Evolutionary conservation across 352 stramenopile species (phyloP), one percentile per base, ranked within the genome.

Genomic region (Blastocystis sp.): DNA sequence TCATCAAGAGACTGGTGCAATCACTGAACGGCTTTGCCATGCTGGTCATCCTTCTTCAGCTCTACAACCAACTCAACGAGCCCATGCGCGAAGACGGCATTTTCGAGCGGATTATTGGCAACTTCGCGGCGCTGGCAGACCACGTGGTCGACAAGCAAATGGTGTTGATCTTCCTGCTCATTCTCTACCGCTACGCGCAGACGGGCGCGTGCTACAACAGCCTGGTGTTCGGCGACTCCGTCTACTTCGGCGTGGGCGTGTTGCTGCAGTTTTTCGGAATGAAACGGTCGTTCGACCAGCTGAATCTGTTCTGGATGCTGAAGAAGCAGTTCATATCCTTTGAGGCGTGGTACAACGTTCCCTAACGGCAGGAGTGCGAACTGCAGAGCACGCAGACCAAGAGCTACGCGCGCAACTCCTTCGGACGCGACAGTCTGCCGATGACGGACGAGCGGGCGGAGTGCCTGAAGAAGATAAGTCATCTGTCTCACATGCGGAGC

Each of bases 311-410:
- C 40, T 6, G 7, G 71, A 68, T 24, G 28, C 21, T 81, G 11
- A 14, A 81, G 38, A 64, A 28, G 43, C 14, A 48, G n/a, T 38
- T 81, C 43, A 81, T 81, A 81, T 81, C 71, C 71, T 81, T 19
- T 52, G 34, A 7, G 7, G 48, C 11, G 48, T 57, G 7, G 48
- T 74, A 34, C 42, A 10, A 6, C 7, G 14, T 7, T 34, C 4
- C 71, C 66, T 81, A 64, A 81, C 71, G n/a, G 24, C 71, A 81
- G n/a, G 59, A 81, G n/a, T 21, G 52, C 9, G 11, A 43, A 9
- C 43, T 48, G 7, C n/a, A 74, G 34, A 42, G 42, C 19, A 14
- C 10, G 19, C 24, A 45, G 10, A 45, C 42, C 11, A 28, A 74
- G 10, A n/a, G 28, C 14, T 40, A 42, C 11, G 14, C 64, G 14